Base-by-base conservation (phyloP, 306 rosid species). In the Lathyrus oleraceus region DNA sequence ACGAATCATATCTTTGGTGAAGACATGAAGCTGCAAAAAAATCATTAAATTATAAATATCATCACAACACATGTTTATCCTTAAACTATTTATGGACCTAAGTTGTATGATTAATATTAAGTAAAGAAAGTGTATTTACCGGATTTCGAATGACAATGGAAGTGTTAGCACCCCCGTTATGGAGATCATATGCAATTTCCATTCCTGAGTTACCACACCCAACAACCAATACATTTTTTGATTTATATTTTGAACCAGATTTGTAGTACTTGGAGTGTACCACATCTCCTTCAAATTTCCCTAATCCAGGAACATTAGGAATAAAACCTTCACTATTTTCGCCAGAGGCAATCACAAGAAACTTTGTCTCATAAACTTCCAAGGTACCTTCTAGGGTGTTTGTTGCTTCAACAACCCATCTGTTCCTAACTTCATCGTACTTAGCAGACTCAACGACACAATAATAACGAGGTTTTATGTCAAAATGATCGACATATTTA, bases 151-250 rank as follows among this genome's bases (percentile, higher is more conserved):
- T 28, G 4, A 82, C 39, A 69, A 75, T 49, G 1, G 62, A 75
- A 44, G 80, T 1, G 2, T 0, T 27, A 19, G 76, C 73, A 19
- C 35, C 21, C 8, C 5, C 59, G 1, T 68, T 28, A 28, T 28
- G 5, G 35, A 28, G 35, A 28, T 28, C 35, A 28, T 28, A 28
- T 28, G 35, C 35, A 27, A 84, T 80, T 70, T 89, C 96, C 89
- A 89, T 89, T 11, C 89, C 91, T 0, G 89, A 89, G 72, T 89
- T 89, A 0, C 89, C 87, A 35, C 80, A 78, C 0, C 96, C 93
- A 60, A 90, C 85, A 0, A 90, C 93, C 61, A 87, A 62, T 49
- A 84, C 91, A 5, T 65, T 59, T 62, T 85, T 74, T 0, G 72
- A 66, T 28, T 63, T 47, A 59, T 72, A 85, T 36, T 30, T 5